Evolutionary conservation across 441 rosid genomes (phyloP), one percentile per base, ranked within the genome.

Genomic region (Cnidoscolus chayamansa): DNA sequence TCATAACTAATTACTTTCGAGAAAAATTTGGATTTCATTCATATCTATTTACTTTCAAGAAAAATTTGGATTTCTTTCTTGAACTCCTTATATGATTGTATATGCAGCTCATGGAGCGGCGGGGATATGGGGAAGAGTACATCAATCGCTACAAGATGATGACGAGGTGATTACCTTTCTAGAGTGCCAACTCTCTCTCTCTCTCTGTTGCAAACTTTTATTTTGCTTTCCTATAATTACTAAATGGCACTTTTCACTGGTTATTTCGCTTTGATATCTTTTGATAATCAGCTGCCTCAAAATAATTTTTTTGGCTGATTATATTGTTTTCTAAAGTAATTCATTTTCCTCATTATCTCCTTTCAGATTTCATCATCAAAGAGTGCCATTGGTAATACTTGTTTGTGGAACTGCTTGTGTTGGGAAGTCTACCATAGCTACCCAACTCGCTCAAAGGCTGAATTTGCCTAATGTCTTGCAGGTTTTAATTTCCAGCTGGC

Each of bases 341-440:
- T 51, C 53, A 30, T 43, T 72, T 20, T 37, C 60, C 47, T 72
- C 32, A 17, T 48, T 4, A 30, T 70, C 30, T 62, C 31, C 67
- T 74, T 74, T 71, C 80, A 95, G 99, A 80, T 95, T 95, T 86
- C 97, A 95, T 84, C 98, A 95, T 83, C 97, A 89, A 79, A 93
- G 98, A 72, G 98, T 93, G 80, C 99, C 98, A 31, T 81, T 95
- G 74, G 96, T 95, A 32, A 95, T 95, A 75, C 99, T 95, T 85
- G 99, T 95, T 70, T 93, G 98, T 50, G 99, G 99, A 84, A 91
- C 99, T 68, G 98, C 97, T 45, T 93, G 99, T 74, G 98, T 90
- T 25, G 99, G 99, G 43, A 95, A 95, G 85, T 95, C 99, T 31
- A 95, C 99, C 25, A 88, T 93, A 75, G 98, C 99, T 4, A 93